Evolutionary conservation across 2,329 filamentous ascomycete genomes (phyloP), one percentile per base, ranked within the genome.

Genomic region (Phialophora verrucosa): DNA sequence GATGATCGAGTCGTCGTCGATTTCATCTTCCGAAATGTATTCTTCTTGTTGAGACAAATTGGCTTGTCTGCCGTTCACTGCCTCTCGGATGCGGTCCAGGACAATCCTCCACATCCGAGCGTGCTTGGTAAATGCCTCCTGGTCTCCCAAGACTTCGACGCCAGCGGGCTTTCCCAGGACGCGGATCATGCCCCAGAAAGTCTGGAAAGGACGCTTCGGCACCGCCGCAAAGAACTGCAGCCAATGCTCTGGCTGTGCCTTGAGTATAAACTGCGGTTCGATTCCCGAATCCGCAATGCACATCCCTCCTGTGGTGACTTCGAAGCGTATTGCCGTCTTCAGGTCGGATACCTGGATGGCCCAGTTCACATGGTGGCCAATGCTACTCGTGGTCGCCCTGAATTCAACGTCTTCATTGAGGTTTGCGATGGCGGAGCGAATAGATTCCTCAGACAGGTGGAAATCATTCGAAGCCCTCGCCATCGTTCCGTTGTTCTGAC

Each of bases 161-260:
- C 63, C 60, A n/a, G 66, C 29, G n/a, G 59, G 51, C 29, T 32
- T 23, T 25, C 68, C 68, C 32, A 70, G 66, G 17, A 70, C 31
- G 14, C 68, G 60, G 17, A 70, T 59, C 68, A 70, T 70, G 12
- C 68, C 68, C 68, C 68, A 70, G 62, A 65, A 70, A 12, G 68
- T 69, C 42, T 70, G 68, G 38, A 69, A 70, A 3, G 68, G 68
- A 8, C 63, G 63, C 44, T 63, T 57, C 17, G 67, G 63, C 5
- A 61, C 31, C 4, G 62, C 17, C 8, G 57, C 27, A 49, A 69
- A 69, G 54, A 69, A 65, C 12, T 64, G 20, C 12, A 59, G 35
- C 68, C 68, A 70, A 42, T 70, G 66, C 23, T 60, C 54, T 27
- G 59, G 20, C 17, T 44, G 62, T 23, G 65, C 68, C 29, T 42